A percentile compares a stretch with the other conserved stretches of the same genome.
Conservation (phyloP, 495 filamentous ascomycete genomes). For the Lophium mytilinum region DNA sequence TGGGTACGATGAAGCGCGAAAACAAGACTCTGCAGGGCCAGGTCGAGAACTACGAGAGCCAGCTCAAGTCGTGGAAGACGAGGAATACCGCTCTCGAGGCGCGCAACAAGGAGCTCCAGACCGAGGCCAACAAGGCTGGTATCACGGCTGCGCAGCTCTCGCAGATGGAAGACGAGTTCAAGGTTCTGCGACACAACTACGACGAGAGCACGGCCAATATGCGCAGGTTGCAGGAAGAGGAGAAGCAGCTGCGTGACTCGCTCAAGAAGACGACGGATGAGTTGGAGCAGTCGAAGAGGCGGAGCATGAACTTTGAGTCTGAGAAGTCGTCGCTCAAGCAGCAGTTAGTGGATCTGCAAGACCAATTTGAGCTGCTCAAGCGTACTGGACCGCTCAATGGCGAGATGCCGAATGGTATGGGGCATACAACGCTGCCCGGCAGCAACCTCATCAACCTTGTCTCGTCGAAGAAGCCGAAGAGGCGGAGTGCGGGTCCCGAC, state of each 20-base stretch:
- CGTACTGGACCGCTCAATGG: conserved; percentile 57
- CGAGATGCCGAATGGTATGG: conserved; percentile 62
- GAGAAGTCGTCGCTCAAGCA: conserved; percentile 79
- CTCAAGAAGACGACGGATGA: conserved; percentile 68
- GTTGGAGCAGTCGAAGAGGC: conserved; percentile 62
- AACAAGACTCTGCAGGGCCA: conserved; percentile 84
- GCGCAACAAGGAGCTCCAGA: conserved; percentile 84
- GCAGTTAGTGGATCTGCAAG: conserved; percentile 82
- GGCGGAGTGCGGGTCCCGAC: conserved; percentile 89
- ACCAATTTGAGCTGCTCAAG: conserved; percentile 83
- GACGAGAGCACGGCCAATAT: conserved; percentile 78
- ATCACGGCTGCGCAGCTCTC: conserved; percentile 81
- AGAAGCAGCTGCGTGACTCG: conserved; percentile 68
- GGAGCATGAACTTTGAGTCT: conserved; percentile 61
- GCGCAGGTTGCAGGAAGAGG: conserved; percentile 90
- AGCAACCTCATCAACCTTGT: conserved; percentile 84
- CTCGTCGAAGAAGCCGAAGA: conserved; percentile 92
- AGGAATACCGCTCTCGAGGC: conserved; percentile 87
- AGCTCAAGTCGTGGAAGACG: conserved; percentile 88
- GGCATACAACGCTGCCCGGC: conserved; percentile 50
- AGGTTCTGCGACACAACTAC: conserved; percentile 74
- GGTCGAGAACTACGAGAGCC: conserved; percentile 91
- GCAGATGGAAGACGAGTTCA: conserved; percentile 91
- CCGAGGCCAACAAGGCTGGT: conserved; percentile 94
- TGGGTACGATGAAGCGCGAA: conserved; percentile 84